Percentiles rank a stretch among this genome's conserved stretches.
phyloP scores from a whole-genome alignment of 2,329 filamentous ascomycete species.

The Aspergillus sp. region DNA sequence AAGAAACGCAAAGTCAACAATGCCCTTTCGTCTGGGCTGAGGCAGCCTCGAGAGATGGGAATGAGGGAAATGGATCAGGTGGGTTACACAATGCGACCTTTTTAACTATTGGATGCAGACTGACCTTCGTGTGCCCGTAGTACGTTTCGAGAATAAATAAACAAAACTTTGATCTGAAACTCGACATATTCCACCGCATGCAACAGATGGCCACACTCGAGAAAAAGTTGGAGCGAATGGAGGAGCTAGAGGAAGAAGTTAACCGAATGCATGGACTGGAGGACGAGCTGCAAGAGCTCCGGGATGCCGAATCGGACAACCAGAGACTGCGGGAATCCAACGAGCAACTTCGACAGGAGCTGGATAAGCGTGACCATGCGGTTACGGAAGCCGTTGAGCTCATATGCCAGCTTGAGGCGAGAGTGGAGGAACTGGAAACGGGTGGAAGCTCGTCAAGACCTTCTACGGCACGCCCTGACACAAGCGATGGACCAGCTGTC shows the following conservation, averaged over 20 bases:
- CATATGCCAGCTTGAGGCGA: slow-evolving; percentile 40
- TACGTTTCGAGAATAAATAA: slow-evolving; percentile 42
- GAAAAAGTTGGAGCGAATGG: slow-evolving; percentile 34
- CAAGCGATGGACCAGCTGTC: slow-evolving; percentile 19
- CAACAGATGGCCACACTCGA: slow-evolving; percentile 32
- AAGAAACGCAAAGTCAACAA: slow-evolving; percentile 28
- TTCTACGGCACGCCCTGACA: slow-evolving; percentile 21
- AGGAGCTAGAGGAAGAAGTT: slow-evolving; percentile 32
- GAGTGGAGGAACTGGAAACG: slow-evolving; percentile 29
- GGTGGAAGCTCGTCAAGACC: slow-evolving; percentile 14
- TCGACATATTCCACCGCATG: slow-evolving; percentile 36
- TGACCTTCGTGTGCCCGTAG: slow-evolving; percentile 18
- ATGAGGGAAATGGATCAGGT: slow-evolving; percentile 40
- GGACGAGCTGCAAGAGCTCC: slow-evolving; percentile 34
- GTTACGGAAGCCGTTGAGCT: slow-evolving; percentile 39
- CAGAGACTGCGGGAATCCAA: slow-evolving; percentile 33
- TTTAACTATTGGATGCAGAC: not conserved
- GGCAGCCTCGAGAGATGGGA: slow-evolving; percentile 36
- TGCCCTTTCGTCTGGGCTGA: slow-evolving; percentile 24
- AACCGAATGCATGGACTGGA: slow-evolving; percentile 22
- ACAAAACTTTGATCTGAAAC: slow-evolving; percentile 40
- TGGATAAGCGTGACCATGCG: slow-evolving; percentile 37
- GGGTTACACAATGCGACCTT: slow-evolving; percentile 5
- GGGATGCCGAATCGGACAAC: slow-evolving; percentile 31
- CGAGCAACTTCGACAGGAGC: slow-evolving; percentile 30